Conservation (phyloP, 2,329 filamentous ascomycete genomes). For the Oidium heveae region DNA sequence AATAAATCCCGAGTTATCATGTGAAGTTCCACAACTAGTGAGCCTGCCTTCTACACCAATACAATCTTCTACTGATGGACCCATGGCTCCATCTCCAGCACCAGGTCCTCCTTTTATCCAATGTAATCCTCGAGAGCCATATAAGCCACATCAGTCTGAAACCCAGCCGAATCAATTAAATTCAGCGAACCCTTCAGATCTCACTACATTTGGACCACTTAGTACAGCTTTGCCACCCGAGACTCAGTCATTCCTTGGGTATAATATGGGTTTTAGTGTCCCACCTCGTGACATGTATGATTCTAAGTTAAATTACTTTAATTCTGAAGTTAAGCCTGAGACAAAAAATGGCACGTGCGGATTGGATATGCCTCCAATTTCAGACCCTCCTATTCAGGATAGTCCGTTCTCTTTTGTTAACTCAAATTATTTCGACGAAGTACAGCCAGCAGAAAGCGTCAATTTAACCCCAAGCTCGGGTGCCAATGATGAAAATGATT, state of each 20-base stretch:
- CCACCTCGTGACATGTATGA: neutral
- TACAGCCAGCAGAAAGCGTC: neutral
- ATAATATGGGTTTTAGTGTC: constrained; percentile 16
- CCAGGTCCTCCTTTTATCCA: constrained; percentile 8
- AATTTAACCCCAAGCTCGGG: neutral
- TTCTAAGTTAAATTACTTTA: neutral
- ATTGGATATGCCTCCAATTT: constrained; percentile 7
- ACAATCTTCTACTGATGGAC: too few species aligned
- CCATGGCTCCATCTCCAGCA: constrained; percentile 2
- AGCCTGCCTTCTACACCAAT: neutral
- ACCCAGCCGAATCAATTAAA: neutral
- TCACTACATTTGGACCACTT: constrained; percentile 8
- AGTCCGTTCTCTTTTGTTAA: neutral
- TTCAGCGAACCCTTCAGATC: neutral
- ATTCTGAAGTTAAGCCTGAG: neutral
- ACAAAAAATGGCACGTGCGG: constrained; percentile 3
- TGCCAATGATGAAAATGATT: neutral
- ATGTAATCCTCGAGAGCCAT: constrained; percentile 5
- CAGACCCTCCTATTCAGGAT: neutral
- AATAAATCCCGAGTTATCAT: constrained; percentile 16
- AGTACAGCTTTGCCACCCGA: constrained; percentile 24
- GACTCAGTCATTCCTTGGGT: constrained; percentile 25
- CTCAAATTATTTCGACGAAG: neutral
- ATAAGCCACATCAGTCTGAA: neutral
- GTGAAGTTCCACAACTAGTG: constrained; percentile 1